A percentile compares a stretch with the other conserved stretches of the same genome.
These are phyloP conservation scores for Plantago elongata DNA, from an alignment of 257 asterid genomes.

Conservation along the genomic window DNA sequence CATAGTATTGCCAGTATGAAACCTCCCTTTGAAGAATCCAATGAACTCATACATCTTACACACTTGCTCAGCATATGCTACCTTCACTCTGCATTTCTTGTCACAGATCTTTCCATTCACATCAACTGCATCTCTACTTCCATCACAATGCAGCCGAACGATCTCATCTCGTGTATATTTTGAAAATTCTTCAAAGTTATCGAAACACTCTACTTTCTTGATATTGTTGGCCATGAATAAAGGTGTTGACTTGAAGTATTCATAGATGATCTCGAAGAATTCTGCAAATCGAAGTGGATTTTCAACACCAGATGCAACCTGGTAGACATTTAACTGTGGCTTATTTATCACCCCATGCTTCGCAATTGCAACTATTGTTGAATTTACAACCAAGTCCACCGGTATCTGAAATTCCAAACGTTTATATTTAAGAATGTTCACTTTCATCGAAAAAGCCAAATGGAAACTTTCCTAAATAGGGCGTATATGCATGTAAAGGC, in stretches of 20 bases:
- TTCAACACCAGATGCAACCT: conserved; percentile 23
- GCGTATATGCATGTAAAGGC: not conserved
- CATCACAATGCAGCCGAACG: not conserved
- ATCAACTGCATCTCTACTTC: not conserved
- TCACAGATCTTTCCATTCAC: conserved; percentile 1
- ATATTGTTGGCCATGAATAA: not conserved
- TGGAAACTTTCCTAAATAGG: not conserved
- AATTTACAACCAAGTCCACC: conserved; percentile 37
- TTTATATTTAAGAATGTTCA: not conserved
- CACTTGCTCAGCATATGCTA: conserved; percentile 28
- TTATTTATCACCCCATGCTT: conserved; percentile 27
- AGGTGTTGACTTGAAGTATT: conserved; percentile 25
- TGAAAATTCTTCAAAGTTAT: conserved; percentile 25
- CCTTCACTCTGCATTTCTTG: conserved; percentile 23
- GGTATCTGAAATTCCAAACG: conserved; percentile 30
- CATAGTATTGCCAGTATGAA: conserved; percentile 1
- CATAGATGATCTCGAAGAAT: conserved; percentile 20
- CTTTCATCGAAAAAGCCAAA: not conserved
- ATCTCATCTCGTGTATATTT: conserved; percentile 20
- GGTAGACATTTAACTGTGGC: conserved; percentile 26
- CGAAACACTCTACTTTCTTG: conserved; percentile 15
- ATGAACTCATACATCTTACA: conserved; percentile 34
- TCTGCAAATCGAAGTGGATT: conserved; percentile 28
- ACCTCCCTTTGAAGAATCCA: conserved; percentile 21
- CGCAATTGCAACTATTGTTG: conserved; percentile 42